Percentiles rank a stretch among this genome's conserved stretches.
phyloP scores from a whole-genome alignment of 2,329 filamentous ascomycete species.

The Ophiostoma ulmi region DNA sequence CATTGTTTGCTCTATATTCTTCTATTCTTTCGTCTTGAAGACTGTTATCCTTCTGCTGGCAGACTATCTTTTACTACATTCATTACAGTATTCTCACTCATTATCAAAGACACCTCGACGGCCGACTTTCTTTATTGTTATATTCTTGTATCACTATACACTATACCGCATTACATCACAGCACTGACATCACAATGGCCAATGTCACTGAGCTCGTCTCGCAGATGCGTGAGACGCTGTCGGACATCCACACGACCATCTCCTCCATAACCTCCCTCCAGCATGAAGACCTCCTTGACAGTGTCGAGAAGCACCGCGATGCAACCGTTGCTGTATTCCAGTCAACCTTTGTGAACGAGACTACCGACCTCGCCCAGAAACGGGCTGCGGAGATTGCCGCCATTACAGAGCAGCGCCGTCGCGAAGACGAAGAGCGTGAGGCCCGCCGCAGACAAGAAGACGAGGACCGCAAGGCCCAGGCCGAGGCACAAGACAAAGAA shows the following conservation, averaged over 20 bases:
- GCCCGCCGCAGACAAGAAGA: constrained; percentile 37
- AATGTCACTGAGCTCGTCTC: constrained; percentile 39
- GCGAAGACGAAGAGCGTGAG: constrained; percentile 41
- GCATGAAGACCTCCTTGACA: constrained; percentile 38
- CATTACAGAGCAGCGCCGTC: constrained; percentile 36
- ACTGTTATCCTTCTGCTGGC: constrained; percentile 4
- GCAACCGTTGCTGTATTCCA: constrained; percentile 33
- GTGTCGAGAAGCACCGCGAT: constrained; percentile 39
- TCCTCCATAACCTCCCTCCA: constrained; percentile 33
- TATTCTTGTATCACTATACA: background rate
- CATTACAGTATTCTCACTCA: background rate
- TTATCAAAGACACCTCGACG: background rate
- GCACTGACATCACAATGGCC: constrained; percentile 26
- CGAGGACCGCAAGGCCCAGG: constrained; percentile 32
- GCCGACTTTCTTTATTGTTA: background rate
- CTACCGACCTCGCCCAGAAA: constrained; percentile 31
- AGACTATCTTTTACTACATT: background rate
- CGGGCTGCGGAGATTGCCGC: constrained; percentile 33
- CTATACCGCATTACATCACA: background rate
- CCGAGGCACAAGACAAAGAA: constrained; percentile 33
- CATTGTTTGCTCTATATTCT: background rate
- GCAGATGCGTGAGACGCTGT: constrained; percentile 42
- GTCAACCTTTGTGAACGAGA: constrained; percentile 28
- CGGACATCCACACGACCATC: constrained; percentile 38
- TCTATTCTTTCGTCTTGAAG: constrained; percentile 3